A percentile compares a stretch with the other conserved stretches of the same genome.
Conservation (phyloP, 768 basidiomycete species). For the Termitomyces eurrhizus region DNA sequence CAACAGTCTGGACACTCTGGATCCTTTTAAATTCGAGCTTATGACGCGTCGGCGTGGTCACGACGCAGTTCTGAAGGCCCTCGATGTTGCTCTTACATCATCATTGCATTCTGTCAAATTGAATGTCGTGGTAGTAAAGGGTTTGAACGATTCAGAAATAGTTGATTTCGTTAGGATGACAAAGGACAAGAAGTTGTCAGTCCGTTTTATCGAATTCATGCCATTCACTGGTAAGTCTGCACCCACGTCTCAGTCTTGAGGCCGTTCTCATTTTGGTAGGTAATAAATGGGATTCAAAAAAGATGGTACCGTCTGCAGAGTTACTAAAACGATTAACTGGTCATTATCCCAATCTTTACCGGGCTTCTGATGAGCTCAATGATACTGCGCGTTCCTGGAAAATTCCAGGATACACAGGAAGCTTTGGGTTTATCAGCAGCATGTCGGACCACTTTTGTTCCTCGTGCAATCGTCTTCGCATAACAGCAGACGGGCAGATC, state of each 20-base stretch:
- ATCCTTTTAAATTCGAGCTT: constrained; percentile 83
- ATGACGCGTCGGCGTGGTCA: constrained; percentile 81
- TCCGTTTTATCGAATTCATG: constrained; percentile 94
- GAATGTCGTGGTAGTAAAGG: constrained; percentile 81
- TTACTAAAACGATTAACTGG: constrained; percentile 49
- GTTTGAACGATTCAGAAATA: constrained; percentile 78
- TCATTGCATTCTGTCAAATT: constrained; percentile 65
- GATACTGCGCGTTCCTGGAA: constrained; percentile 82
- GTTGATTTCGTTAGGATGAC: constrained; percentile 78
- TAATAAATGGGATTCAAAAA: constrained; percentile 79
- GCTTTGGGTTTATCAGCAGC: constrained; percentile 85
- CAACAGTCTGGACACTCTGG: constrained; percentile 74
- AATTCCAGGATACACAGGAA: constrained; percentile 67
- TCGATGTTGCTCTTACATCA: constrained; percentile 58
- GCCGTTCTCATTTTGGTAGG: too few species aligned
- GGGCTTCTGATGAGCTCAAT: constrained; percentile 62
- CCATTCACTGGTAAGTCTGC: constrained; percentile 72
- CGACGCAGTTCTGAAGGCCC: constrained; percentile 64
- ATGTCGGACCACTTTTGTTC: constrained; percentile 94
- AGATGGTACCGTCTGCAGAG: constrained; percentile 76
- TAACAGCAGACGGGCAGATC: constrained; percentile 90
- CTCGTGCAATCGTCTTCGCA: constrained; percentile 76
- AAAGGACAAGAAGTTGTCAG: constrained; percentile 54
- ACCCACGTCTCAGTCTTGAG: neutral
- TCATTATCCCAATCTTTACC: constrained; percentile 46